phyloP scores from a whole-genome alignment of 768 basidiomycete species.

The Dentipellis fragilis region DNA sequence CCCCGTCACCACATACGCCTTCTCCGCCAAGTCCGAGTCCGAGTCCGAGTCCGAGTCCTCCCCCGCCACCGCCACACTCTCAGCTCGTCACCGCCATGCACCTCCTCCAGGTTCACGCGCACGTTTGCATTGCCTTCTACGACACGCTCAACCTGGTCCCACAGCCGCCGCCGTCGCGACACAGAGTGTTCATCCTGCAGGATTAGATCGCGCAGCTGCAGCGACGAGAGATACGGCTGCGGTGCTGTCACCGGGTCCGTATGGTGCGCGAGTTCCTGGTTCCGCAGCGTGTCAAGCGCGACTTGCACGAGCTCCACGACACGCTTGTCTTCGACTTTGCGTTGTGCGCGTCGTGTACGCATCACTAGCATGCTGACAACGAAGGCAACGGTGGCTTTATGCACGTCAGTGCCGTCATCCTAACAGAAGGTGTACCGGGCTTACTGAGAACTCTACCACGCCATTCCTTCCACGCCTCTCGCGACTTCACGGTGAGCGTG shows the following conservation, averaged over 20 bases:
- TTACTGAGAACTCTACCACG: constrained; percentile 52
- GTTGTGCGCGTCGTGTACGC: constrained; percentile 38
- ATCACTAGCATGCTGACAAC: constrained; percentile 13
- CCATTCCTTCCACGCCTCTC: constrained; percentile 64
- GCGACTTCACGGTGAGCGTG: constrained; percentile 49
- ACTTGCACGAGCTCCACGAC: constrained; percentile 69
- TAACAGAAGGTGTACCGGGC: constrained; percentile 12
- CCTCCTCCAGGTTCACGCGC: constrained; percentile 73
- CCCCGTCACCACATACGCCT: not conserved
- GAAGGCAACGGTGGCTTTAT: constrained; percentile 13
- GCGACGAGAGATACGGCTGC: constrained; percentile 69
- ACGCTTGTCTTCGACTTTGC: constrained; percentile 49
- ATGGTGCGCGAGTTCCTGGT: constrained; percentile 76
- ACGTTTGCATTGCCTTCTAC: constrained; percentile 92
- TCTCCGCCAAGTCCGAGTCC: not conserved
- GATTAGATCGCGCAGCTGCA: constrained; percentile 82
- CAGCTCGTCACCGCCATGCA: constrained; percentile 76
- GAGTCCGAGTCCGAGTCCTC: too few species aligned
- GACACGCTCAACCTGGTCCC: constrained; percentile 74
- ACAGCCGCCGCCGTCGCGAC: constrained; percentile 51
- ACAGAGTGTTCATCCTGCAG: constrained; percentile 76
- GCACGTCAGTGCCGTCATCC: constrained; percentile 3
- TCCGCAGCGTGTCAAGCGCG: constrained; percentile 69
- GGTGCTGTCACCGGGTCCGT: constrained; percentile 70
- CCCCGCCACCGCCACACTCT: constrained; percentile 77